Evolutionary conservation across 2,329 filamentous ascomycete genomes (phyloP).

Genomic region (Pseudogymnoascus sp.): DNA sequence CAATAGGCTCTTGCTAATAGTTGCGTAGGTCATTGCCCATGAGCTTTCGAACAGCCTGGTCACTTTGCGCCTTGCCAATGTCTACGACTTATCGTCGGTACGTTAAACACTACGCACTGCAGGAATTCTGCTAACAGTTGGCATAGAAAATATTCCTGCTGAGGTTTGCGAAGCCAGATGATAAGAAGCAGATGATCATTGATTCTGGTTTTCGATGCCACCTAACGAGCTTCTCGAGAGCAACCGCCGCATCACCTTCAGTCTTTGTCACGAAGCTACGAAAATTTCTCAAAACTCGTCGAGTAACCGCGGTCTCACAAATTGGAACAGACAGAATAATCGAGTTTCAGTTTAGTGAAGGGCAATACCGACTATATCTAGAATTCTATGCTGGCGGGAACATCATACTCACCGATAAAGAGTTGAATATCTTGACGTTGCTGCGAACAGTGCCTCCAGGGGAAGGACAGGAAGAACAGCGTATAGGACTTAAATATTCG

Average conservation of each 20-base stretch:
- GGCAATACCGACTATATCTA: slow-evolving; percentile 75
- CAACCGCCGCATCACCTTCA: slow-evolving; percentile 76
- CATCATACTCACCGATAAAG: slow-evolving; percentile 80
- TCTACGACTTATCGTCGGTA: slow-evolving; percentile 88
- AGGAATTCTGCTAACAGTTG: slow-evolving; percentile 14
- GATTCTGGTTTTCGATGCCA: slow-evolving; percentile 96
- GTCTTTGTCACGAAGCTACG: slow-evolving; percentile 77
- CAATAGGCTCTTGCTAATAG: neutral
- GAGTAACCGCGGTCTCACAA: slow-evolving; percentile 73
- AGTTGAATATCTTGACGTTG: slow-evolving; percentile 74
- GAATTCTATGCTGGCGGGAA: slow-evolving; percentile 98
- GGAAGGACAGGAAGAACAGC: slow-evolving; percentile 74
- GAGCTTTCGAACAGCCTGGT: slow-evolving; percentile 75
- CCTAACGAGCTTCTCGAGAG: slow-evolving; percentile 80
- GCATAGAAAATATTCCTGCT: slow-evolving; percentile 79
- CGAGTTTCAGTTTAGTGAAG: slow-evolving; percentile 88
- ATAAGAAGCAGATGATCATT: slow-evolving; percentile 82
- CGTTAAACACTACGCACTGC: slow-evolving; percentile 17
- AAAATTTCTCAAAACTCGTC: slow-evolving; percentile 79
- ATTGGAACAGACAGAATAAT: slow-evolving; percentile 91
- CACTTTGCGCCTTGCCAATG: slow-evolving; percentile 76
- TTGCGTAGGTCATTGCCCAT: slow-evolving; percentile 73
- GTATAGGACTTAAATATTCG: slow-evolving; percentile 70
- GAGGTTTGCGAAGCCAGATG: slow-evolving; percentile 86
- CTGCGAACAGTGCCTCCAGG: slow-evolving; percentile 73